Evolutionary conservation across 352 stramenopile species (phyloP), one percentile per base, ranked within the genome.

Genomic region (Pythium chondricola): DNA sequence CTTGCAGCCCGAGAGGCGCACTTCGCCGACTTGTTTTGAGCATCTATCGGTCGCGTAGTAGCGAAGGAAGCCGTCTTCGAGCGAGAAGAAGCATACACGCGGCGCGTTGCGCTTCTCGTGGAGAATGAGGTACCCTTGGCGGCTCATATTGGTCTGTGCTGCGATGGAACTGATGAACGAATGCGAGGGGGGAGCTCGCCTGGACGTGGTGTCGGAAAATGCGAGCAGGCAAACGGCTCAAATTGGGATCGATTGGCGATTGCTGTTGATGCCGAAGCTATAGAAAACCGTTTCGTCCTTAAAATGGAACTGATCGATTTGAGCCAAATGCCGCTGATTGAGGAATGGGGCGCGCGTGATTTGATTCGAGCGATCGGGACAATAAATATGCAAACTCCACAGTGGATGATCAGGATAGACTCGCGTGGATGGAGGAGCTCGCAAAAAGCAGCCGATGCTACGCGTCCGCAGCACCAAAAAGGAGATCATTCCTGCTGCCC

Each of bases 1-100:
- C 54, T 90, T 89, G 71, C 77, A 88, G 30, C 82, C 82, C 2
- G 79, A 90, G n/a, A 93, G 69, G 22, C 69, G 73, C 39, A 90
- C 50, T 37, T 93, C 79, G 42, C 65, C 69, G 43, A 88, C 37
- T 41, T 61, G 66, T 43, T 81, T 71, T 37, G 21, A 25, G 46
- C 54, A 69, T 25, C 78, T 54, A 7, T 63, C 29, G 16, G 48
- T 63, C 42, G 61, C 54, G 55, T 82, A 93, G 55, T 85, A 85
- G 13, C 79, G 76, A 27, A 93, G 65, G 54, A 77, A 88, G 18
- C 82, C 82, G 52, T 91, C 76, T 48, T 93, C 82, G 21, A 93
- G 69, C 48, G 71, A 83, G 56, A 89, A 84, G 62, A 78, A 93
- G 60, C 52, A 67, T 43, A 91, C 58, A 13, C 61, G 48, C 26